Evolutionary conservation across 768 basidiomycete genomes (phyloP), one percentile per base, ranked within the genome.

Genomic region (Chalciporus chontae): DNA sequence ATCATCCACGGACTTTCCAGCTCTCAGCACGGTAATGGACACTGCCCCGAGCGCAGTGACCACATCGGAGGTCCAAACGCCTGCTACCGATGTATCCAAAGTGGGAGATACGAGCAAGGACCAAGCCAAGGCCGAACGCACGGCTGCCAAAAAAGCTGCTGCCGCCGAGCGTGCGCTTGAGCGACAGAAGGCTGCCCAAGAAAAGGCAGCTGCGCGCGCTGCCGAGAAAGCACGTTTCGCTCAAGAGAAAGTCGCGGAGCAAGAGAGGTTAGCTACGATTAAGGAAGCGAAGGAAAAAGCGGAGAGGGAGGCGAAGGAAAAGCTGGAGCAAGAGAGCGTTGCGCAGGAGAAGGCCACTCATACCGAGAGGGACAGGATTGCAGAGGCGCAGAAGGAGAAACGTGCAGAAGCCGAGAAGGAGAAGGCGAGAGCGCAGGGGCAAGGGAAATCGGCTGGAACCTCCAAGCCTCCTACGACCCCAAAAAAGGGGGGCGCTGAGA

Each of bases 1-100:
- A 48, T 87, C 87, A 53, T 71, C 81, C 36, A 71, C 79, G 63
- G 90, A 91, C 67, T 91, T 91, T 65, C 90, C 88, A 46, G 86
- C 87, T 32, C 73, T 91, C 19, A 52, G 59, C 29, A 43, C 63
- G 11, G 54, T 45, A 17, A 53, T 47, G 26, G 54, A 63, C 38
- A 55, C 42, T 31, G 34, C 48, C 18, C 31, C 40, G 18, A 51
- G 43, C 21, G 34, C 45, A 7, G 38, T 51, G 17, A 47, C 53
- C 39, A 41, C 49, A 10, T 36, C 58, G 48, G 69, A 65, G 45
- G 67, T 65, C 13, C 65, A 56, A 44, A 48, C 26, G 3, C 50
- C 44, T 23, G 23, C 19, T 18, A 43, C 24, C 32, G 66, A 58
- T 8, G 17, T n/a, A n/a, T 60, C 68, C 39, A 67, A 67, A 34